Conservation (phyloP, 2,329 filamentous ascomycete species). For the Penicillium sp. region DNA sequence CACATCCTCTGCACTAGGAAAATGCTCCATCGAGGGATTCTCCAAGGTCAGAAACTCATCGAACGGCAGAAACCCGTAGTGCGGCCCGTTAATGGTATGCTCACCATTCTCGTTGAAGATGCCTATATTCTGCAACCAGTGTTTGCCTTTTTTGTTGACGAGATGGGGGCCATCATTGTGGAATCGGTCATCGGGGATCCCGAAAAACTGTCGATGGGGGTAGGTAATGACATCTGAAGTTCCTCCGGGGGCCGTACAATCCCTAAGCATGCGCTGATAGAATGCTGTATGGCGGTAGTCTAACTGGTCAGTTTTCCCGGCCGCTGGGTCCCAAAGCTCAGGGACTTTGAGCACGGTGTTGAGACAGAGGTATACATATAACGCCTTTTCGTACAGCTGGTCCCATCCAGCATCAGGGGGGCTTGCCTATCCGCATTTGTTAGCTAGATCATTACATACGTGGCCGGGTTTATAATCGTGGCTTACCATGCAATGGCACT, state of each 20-base stretch:
- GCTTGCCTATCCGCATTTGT: too few relatives aligned
- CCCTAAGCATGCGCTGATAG: conserved; percentile 3
- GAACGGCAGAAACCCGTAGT: conserved; percentile 5
- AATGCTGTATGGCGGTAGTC: conserved; percentile 5
- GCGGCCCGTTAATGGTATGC: too few relatives aligned
- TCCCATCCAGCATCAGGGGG: too few relatives aligned
- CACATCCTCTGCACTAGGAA: background rate
- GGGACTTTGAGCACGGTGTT: conserved; percentile 6
- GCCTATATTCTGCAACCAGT: conserved; percentile 2
- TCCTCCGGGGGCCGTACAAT: background rate
- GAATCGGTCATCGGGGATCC: conserved; percentile 4
- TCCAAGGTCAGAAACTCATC: conserved; percentile 8
- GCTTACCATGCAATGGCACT: background rate
- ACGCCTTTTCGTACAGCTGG: background rate
- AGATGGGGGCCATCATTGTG: too few relatives aligned
- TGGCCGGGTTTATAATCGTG: too few relatives aligned
- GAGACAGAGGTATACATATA: conserved; percentile 4
- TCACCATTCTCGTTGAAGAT: background rate
- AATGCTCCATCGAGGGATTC: background rate
- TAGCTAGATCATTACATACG: too few relatives aligned
- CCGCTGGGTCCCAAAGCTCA: conserved; percentile 2
- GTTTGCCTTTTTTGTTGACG: background rate
- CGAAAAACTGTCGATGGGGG: conserved; percentile 6
- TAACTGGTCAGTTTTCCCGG: conserved; percentile 1
- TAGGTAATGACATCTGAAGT: conserved; percentile 1